phyloP scores from a whole-genome alignment of 257 asterid genomes.

The Penstemon davidsonii region DNA sequence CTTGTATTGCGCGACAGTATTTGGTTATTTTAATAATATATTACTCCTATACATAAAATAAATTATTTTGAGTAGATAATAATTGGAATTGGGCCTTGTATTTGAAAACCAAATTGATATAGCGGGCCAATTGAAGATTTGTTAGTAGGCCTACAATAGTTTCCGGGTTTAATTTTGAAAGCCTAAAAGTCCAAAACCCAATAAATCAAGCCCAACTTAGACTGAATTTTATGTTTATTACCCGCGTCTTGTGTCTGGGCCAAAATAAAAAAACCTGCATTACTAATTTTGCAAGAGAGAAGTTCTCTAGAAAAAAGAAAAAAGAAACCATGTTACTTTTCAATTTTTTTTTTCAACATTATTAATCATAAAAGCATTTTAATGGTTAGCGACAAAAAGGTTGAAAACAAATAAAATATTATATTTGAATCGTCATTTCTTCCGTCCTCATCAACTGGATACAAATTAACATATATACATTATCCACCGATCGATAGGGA shows the following conservation, averaged over 20 bases:
- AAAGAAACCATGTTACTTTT: not conserved
- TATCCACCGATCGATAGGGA: constrained; percentile 12
- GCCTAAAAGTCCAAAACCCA: not conserved
- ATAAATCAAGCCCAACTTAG: not conserved
- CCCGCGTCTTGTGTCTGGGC: no score
- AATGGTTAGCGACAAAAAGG: not conserved
- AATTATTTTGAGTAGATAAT: no score
- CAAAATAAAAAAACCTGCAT: no score
- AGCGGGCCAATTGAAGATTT: not conserved
- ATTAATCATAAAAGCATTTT: not conserved
- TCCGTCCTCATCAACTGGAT: constrained; percentile 28
- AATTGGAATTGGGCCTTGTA: no score
- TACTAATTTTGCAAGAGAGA: no score
- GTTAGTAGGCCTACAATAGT: not conserved
- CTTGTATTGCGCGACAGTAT: no score
- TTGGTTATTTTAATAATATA: no score
- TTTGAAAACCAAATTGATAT: no score
- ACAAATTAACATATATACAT: not conserved
- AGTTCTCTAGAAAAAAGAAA: no score
- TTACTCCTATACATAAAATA: no score
- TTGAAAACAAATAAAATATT: not conserved
- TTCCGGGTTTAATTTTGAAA: not conserved
- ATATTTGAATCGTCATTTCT: constrained; percentile 22
- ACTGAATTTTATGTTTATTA: not conserved
- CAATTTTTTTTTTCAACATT: no score